Percentiles rank a stretch among this genome's conserved stretches.
Evolutionary conservation across 108 stramenopile species (phyloP).

Genomic region (Pseudonitzschia multistriata): DNA sequence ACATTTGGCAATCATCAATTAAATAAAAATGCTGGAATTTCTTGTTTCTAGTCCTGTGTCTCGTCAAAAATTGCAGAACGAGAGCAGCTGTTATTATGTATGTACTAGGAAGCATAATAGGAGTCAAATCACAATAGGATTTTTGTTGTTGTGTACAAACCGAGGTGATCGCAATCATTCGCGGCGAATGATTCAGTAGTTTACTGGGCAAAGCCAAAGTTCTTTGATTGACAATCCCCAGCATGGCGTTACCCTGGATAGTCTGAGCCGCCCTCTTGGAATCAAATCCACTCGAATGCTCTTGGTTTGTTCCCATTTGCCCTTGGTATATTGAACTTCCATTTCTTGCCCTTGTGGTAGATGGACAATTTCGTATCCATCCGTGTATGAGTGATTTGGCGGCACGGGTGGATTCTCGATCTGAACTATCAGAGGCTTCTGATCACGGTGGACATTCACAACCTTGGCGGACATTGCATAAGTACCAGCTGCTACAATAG

Average conservation of each 20-base stretch:
- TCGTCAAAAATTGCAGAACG: no score
- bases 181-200: no score
- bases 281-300: conserved; percentile 7
- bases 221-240: conserved; percentile 37
- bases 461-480: conserved; percentile 19
- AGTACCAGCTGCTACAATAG: conserved; percentile 12
- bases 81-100: no score
- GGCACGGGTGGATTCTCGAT: conserved; percentile 6
- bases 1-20: no score
- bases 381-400: not conserved
- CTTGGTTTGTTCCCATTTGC: conserved; percentile 31
- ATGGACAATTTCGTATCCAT: conserved; percentile 1
- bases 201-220: conserved; percentile 12
- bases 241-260: conserved; percentile 15
- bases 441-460: conserved; percentile 32
- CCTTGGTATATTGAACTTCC: conserved; percentile 35
- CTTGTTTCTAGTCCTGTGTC: no score
- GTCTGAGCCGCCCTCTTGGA: conserved; percentile 14
- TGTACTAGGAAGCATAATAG: no score
- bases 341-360: conserved; percentile 7
- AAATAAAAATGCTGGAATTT: no score
- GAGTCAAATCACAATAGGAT: no score
- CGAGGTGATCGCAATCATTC: no score
- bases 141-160: no score
- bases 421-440: conserved; percentile 14